A percentile compares a stretch with the other conserved stretches of the same genome.
These are phyloP conservation scores for Ophiostoma himal-ulmi DNA, from an alignment of 2,329 filamentous ascomycete genomes.

Conservation along the genomic window DNA sequence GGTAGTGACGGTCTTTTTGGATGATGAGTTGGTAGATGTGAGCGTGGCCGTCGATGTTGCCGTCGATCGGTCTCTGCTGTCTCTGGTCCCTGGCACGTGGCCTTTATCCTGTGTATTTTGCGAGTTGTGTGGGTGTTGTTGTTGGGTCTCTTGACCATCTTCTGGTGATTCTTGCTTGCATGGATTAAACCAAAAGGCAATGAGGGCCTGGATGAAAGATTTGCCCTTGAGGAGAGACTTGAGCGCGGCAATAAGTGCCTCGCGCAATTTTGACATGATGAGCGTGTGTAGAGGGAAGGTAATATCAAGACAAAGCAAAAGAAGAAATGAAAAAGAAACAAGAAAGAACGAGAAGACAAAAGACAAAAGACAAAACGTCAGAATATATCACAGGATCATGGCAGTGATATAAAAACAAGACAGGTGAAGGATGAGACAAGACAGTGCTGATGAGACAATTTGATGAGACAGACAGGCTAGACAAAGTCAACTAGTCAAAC, in stretches of 20 bases:
- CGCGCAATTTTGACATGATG: slow-evolving; percentile 50
- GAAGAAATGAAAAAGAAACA: not conserved
- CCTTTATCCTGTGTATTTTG: slow-evolving; percentile 1
- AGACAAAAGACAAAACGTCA: not conserved
- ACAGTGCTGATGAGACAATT: slow-evolving; percentile 1
- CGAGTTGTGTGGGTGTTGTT: not conserved
- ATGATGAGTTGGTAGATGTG: not conserved
- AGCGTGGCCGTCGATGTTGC: not conserved
- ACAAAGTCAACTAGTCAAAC: not conserved
- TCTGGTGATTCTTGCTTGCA: not conserved
- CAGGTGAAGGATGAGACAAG: not conserved
- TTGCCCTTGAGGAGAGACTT: slow-evolving; percentile 55
- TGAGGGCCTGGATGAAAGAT: slow-evolving; percentile 52
- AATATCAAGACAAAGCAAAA: slow-evolving; percentile 1
- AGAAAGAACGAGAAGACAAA: not conserved
- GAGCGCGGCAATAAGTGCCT: slow-evolving; percentile 50
- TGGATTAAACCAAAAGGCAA: slow-evolving; percentile 48
- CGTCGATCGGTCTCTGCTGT: slow-evolving; percentile 9
- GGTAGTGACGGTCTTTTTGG: slow-evolving; percentile 12
- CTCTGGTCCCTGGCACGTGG: slow-evolving; percentile 12
- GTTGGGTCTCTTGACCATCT: not conserved
- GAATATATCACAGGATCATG: slow-evolving; percentile 4
- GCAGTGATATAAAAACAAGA: not conserved
- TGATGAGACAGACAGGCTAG: not conserved
- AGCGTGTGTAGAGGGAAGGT: slow-evolving; percentile 4